These are phyloP conservation scores for Pythium grandisporangium DNA, from an alignment of 352 stramenopile species.

Conservation along the genomic window DNA sequence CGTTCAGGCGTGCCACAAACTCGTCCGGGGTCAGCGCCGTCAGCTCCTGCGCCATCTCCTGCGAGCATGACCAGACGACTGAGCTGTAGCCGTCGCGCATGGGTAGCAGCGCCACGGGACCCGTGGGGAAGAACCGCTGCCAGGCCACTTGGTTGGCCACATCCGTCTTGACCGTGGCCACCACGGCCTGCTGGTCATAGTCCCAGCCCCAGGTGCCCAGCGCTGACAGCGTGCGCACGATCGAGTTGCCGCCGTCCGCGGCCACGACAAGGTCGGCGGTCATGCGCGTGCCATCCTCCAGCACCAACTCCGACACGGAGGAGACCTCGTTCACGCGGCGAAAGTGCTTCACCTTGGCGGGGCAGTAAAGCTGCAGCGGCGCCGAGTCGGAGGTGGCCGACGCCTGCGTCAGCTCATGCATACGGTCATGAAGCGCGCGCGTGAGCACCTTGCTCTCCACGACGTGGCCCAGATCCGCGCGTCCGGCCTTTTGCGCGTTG, in stretches of 20 bases:
- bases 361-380: conserved; percentile 65
- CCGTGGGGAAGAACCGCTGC: conserved; percentile 88
- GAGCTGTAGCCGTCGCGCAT: conserved; percentile 87
- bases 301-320: conserved; percentile 42
- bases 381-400: conserved; percentile 24
- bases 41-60: conserved; percentile 76
- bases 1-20: conserved; percentile 76
- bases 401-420: conserved; percentile 70
- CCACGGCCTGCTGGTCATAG: conserved; percentile 89
- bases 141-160: conserved; percentile 76
- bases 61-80: conserved; percentile 86
- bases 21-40: conserved; percentile 57
- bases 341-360: conserved; percentile 79
- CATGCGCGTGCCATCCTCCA: conserved; percentile 66
- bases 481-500: conserved; percentile 50
- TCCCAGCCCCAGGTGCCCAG: conserved; percentile 88
- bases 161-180: conserved; percentile 87
- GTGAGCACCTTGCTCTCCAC: conserved; percentile 85
- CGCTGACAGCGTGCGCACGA: conserved; percentile 75
- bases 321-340: conserved; percentile 34
- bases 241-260: conserved; percentile 85
- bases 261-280: conserved; percentile 77
- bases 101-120: conserved; percentile 82
- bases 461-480: conserved; percentile 71
- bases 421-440: conserved; percentile 75